Evolutionary conservation across 176 grass and related monocot species (phyloP).

Genomic region (Olyra latifolia): DNA sequence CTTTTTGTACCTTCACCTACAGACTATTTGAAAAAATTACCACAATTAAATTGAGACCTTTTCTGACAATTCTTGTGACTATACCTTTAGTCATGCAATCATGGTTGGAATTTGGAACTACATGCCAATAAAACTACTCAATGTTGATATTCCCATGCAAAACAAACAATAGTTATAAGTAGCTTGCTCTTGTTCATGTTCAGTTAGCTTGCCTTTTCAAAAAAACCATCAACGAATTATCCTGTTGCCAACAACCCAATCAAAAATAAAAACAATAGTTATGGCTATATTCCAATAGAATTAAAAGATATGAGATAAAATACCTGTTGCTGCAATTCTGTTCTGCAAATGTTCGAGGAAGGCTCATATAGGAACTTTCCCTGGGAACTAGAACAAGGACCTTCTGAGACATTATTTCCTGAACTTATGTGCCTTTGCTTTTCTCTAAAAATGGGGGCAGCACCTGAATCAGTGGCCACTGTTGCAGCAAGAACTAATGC

Average conservation of each 20-base stretch:
- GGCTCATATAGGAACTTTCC: background rate
- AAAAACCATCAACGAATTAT: background rate
- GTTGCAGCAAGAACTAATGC: background rate
- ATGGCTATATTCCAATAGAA: background rate
- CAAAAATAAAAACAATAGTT: background rate
- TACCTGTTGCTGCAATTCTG: slow-evolving; percentile 28
- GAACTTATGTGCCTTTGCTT: slow-evolving; percentile 18
- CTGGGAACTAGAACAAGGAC: slow-evolving; percentile 31
- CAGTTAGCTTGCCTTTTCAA: background rate
- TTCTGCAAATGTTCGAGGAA: slow-evolving; percentile 16
- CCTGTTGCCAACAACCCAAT: background rate
- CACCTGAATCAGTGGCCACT: slow-evolving; percentile 11
- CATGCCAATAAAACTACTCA: slow-evolving; percentile 9
- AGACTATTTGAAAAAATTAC: slow-evolving; percentile 2
- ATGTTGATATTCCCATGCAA: background rate
- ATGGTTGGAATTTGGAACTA: slow-evolving; percentile 23
- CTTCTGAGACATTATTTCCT: slow-evolving; percentile 21
- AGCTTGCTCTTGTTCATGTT: slow-evolving; percentile 19
- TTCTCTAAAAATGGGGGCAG: background rate
- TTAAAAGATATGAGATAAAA: slow-evolving; percentile 11
- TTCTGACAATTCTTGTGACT: background rate
- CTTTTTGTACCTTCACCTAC: background rate
- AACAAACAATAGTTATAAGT: background rate
- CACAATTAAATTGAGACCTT: background rate
- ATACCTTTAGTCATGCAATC: background rate